Percentiles rank a stretch among this genome's conserved stretches.
These are phyloP conservation scores for Coffea canephora DNA, from an alignment of 257 asterid species.

Conservation along the genomic window DNA sequence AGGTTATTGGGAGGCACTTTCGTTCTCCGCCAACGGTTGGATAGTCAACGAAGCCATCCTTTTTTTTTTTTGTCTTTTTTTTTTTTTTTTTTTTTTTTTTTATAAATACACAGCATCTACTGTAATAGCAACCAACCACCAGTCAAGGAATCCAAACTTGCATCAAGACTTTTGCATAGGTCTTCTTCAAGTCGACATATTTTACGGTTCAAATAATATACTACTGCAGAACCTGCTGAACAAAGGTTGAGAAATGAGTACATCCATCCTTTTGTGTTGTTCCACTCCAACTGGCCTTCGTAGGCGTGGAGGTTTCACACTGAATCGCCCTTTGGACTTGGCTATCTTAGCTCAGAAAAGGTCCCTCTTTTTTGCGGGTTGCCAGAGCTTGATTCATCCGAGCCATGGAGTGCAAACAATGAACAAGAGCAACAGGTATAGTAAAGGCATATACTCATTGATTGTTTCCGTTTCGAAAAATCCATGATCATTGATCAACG, in stretches of 20 bases:
- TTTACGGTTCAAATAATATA: not conserved
- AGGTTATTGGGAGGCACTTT: not conserved
- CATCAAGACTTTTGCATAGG: not conserved
- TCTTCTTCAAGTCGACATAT: not conserved
- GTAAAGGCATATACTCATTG: not conserved
- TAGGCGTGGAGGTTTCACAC: not conserved
- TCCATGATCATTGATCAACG: not conserved
- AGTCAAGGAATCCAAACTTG: not conserved
- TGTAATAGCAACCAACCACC: not conserved
- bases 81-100: not conserved
- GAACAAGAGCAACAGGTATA: not conserved
- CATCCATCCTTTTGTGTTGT: conserved; percentile 4
- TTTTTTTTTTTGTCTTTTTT: not conserved
- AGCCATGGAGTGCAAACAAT: conserved; percentile 1
- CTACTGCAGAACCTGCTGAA: too few species aligned
- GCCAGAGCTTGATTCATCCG: conserved; percentile 15
- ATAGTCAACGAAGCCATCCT: not conserved
- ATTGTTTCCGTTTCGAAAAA: not conserved
- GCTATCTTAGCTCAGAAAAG: conserved; percentile 9
- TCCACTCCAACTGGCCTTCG: not conserved
- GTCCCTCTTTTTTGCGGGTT: conserved; percentile 6
- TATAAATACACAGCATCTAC: not conserved
- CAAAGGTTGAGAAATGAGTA: not conserved
- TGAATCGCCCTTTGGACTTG: not conserved
- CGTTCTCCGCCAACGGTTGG: not conserved